These are phyloP conservation scores for Sugiyamaella castrensis DNA, from an alignment of 1,139 yeast species.

Conservation along the genomic window DNA sequence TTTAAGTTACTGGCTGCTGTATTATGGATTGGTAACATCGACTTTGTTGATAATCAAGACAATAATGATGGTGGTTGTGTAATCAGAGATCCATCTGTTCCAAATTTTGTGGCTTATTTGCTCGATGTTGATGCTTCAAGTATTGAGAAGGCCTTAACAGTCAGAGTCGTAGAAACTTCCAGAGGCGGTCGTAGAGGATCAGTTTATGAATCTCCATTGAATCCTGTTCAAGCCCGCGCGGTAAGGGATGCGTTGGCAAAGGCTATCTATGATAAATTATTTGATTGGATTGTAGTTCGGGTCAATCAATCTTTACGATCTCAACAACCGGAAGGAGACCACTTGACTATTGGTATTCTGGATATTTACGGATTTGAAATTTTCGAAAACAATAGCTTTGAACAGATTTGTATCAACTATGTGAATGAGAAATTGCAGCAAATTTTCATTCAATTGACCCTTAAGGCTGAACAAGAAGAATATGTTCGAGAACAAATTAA, in stretches of 20 bases:
- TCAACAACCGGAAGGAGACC: conserved; percentile 46
- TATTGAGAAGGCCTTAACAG: conserved; percentile 66
- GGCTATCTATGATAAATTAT: conserved; percentile 86
- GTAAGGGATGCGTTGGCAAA: conserved; percentile 95
- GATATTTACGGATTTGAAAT: conserved; percentile 99
- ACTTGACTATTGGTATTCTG: conserved; percentile 82
- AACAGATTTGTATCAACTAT: conserved; percentile 94
- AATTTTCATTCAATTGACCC: conserved; percentile 89
- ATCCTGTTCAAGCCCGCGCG: conserved; percentile 88
- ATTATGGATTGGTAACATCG: conserved; percentile 91
- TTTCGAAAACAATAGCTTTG: conserved; percentile 94
- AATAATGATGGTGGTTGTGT: conserved; percentile 77
- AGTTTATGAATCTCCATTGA: conserved; percentile 90
- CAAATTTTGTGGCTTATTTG: conserved; percentile 89
- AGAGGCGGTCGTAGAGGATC: conserved; percentile 86
- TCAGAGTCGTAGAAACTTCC: conserved; percentile 83
- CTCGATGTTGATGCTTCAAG: conserved; percentile 73
- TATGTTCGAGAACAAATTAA: conserved; percentile 91
- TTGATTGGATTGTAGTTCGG: conserved; percentile 97
- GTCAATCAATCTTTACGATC: conserved; percentile 71
- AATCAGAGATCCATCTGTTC: conserved; percentile 79
- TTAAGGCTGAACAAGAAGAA: conserved; percentile 97
- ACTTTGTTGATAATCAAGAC: conserved; percentile 65
- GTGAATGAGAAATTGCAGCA: conserved; percentile 97
- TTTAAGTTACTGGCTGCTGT: conserved; percentile 82